Percentiles rank a stretch among this genome's conserved stretches.
phyloP scores from a whole-genome alignment of 1,284 basidiomycete genomes.

The Anthracocystis setariae region DNA sequence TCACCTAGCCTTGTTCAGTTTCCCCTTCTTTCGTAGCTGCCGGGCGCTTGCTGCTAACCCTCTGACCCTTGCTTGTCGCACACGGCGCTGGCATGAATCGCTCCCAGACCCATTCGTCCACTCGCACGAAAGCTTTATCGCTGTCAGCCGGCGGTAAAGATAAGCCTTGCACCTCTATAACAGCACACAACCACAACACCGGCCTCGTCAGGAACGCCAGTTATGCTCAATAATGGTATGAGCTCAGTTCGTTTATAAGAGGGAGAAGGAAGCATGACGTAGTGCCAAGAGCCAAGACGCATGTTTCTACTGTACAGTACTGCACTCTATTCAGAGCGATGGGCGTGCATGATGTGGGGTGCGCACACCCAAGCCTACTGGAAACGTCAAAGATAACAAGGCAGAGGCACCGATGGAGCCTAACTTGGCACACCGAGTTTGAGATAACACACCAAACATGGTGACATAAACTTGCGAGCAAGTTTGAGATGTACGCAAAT shows the following conservation, averaged over 20 bases:
- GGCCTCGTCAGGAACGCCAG: too few relatives aligned
- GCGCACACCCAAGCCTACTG: too few relatives aligned
- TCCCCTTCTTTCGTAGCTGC: too few relatives aligned
- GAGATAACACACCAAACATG: background rate
- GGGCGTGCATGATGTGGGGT: conserved; percentile 1
- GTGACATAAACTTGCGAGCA: background rate
- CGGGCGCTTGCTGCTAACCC: too few relatives aligned
- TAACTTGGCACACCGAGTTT: too few relatives aligned
- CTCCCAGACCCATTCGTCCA: background rate
- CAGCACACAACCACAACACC: background rate
- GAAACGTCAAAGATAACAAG: background rate
- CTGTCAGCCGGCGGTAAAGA: conserved; percentile 17
- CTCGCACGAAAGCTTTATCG: conserved; percentile 13
- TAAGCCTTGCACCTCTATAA: background rate
- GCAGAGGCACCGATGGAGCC: too few relatives aligned
- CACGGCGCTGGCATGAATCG: too few relatives aligned
- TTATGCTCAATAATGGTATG: too few relatives aligned
- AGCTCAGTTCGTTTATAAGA: background rate
- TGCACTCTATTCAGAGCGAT: background rate
- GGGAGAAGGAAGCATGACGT: background rate
- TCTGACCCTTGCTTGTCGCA: too few relatives aligned
- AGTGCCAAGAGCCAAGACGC: background rate
- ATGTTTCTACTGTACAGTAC: too few relatives aligned
- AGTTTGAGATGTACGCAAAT: conserved; percentile 1
- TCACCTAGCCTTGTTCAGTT: too few relatives aligned